phyloP scores from a whole-genome alignment of 495 filamentous ascomycete genomes.

The Penicillium fimorum region DNA sequence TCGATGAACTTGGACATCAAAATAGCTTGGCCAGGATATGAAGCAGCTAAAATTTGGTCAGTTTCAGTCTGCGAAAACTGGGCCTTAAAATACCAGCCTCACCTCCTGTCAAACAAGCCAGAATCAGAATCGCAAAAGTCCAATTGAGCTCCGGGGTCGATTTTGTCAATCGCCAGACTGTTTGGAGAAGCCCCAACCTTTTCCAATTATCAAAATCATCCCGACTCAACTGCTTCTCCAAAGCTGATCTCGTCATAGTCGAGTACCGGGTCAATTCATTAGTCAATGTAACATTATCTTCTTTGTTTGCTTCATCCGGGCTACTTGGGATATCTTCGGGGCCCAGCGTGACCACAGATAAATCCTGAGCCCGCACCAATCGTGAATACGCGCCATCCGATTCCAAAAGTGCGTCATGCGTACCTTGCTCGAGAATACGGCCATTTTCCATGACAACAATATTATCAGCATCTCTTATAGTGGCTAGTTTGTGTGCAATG shows the following conservation, averaged over 20 bases:
- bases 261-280: constrained; percentile 7
- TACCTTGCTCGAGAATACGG: constrained; percentile 75
- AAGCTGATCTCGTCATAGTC: constrained; percentile 1
- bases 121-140: constrained; percentile 8
- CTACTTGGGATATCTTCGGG: not conserved
- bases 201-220: constrained; percentile 23
- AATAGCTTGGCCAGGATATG: constrained; percentile 29
- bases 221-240: constrained; percentile 10
- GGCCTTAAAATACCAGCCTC: not conserved
- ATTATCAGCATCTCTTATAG: constrained; percentile 82
- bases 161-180: constrained; percentile 10
- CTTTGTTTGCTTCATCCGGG: not conserved
- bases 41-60: constrained; percentile 20
- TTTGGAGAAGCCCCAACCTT: constrained; percentile 11
- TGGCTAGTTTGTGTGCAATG: constrained; percentile 83
- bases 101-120: constrained; percentile 11
- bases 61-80: not conserved
- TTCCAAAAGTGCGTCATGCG: constrained; percentile 49
- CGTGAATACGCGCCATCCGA: constrained; percentile 58
- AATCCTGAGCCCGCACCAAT: constrained; percentile 67
- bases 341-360: constrained; percentile 25
- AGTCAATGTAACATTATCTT: not conserved
- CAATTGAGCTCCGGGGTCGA: constrained; percentile 17
- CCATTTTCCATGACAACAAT: constrained; percentile 85
- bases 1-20: constrained; percentile 26